A percentile compares a stretch with the other conserved stretches of the same genome.
Evolutionary conservation across 1,284 basidiomycete species (phyloP).

Genomic region (Melampsora americana): DNA sequence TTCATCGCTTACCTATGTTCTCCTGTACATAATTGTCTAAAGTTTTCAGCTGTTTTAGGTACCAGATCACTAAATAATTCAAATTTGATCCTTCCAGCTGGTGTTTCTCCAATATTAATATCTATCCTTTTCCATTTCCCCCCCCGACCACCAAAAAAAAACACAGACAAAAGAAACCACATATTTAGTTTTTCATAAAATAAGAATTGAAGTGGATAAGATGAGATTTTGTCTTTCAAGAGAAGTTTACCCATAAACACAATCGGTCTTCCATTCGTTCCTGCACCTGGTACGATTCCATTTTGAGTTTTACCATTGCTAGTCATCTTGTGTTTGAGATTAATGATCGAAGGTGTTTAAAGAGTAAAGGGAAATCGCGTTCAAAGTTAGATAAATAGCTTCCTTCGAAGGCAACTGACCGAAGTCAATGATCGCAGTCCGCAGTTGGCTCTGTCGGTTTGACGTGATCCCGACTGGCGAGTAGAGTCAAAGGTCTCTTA

Average conservation of each 20-base stretch:
- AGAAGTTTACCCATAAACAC: constrained; percentile 42
- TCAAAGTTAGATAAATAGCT: no score
- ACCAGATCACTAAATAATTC: constrained; percentile 82
- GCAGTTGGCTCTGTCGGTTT: no score
- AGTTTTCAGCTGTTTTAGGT: constrained; percentile 83
- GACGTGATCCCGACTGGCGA: no score
- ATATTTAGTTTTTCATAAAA: not conserved
- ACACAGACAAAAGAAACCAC: not conserved
- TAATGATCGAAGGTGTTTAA: no score
- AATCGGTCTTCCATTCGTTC: constrained; percentile 39
- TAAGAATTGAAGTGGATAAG: not conserved
- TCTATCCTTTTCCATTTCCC: constrained; percentile 1
- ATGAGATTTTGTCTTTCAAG: not conserved
- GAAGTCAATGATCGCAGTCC: no score
- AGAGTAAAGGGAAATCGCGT: no score
- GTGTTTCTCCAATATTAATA: constrained; percentile 35
- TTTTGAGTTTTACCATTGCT: not conserved
- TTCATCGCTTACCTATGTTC: constrained; percentile 63
- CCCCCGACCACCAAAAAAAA: not conserved
- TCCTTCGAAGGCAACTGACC: no score
- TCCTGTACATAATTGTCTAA: constrained; percentile 82
- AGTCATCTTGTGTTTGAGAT: no score
- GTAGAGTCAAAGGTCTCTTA: no score
- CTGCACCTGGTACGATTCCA: constrained; percentile 34
- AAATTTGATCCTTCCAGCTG: constrained; percentile 36